Conservation (phyloP, 2,329 filamentous ascomycete species). For the Colletotrichum kahawae region DNA sequence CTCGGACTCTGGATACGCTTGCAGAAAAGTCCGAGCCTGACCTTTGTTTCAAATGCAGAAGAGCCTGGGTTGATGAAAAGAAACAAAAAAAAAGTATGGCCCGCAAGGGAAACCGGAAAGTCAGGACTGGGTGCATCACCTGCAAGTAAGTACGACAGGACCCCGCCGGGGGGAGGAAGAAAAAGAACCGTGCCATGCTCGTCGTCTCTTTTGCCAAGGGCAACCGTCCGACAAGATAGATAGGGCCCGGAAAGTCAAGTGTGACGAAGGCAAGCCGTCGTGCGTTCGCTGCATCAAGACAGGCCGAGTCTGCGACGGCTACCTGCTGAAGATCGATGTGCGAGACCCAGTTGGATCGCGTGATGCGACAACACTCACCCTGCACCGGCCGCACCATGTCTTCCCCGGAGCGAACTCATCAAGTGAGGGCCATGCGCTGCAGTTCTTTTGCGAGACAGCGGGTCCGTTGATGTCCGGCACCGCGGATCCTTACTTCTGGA, state of each 20-base stretch:
- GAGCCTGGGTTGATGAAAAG: not conserved
- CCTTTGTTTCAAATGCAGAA: not conserved
- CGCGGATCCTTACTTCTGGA: conserved; percentile 51
- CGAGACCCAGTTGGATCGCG: conserved; percentile 19
- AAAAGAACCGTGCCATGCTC: not conserved
- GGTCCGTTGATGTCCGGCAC: conserved; percentile 40
- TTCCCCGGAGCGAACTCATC: conserved; percentile 14
- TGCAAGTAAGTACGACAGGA: conserved; percentile 50
- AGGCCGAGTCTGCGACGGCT: conserved; percentile 62
- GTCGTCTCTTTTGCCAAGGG: not conserved
- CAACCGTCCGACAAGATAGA: not conserved
- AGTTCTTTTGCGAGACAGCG: conserved; percentile 38
- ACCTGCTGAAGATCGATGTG: conserved; percentile 32
- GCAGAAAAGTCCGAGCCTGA: not conserved
- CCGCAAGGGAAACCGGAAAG: conserved; percentile 49
- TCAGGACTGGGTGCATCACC: conserved; percentile 56
- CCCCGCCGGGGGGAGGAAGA: not conserved
- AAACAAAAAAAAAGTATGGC: conserved; percentile 20
- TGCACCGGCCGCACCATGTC: conserved; percentile 4
- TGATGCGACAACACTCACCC: conserved; percentile 21
- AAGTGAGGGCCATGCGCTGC: conserved; percentile 31
- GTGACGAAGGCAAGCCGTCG: conserved; percentile 57
- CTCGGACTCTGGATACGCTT: not conserved
- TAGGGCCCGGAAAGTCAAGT: conserved; percentile 62
- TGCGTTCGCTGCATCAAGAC: conserved; percentile 60